Evolutionary conservation across 495 filamentous ascomycete species (phyloP), one percentile per base, ranked within the genome.

Genomic region (Lasiosphaeris hirsuta): DNA sequence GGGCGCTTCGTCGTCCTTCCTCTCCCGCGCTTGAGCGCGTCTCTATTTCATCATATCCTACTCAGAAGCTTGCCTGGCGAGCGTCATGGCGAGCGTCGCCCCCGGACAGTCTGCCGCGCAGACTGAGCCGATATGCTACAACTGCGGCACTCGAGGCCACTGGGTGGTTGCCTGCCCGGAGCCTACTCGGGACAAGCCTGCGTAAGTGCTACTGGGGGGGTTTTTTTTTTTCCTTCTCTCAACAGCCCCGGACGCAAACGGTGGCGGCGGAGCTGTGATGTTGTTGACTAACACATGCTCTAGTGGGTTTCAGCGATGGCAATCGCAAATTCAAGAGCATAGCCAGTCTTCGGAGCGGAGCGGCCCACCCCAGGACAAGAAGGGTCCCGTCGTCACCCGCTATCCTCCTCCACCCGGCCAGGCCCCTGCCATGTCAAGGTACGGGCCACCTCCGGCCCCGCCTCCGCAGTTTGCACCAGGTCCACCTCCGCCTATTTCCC

Each of bases 121-220:
- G 38, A 66, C 70, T 19, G 73, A 77, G 36, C 69, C 70, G 0
- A 49, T 68, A 15, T 83, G 80, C 56, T 82, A 81, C 59, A 82
- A 81, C 59, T 83, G 80, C 57, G 76, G 78, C 15, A 57, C 57
- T 14, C 67, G 66, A 23, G 76, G 74, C 30, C 81, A 83, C 55
- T 76, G 77, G 69, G 62, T 78, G 10, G 58, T 74, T 14, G 77
- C 75, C 51, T 83, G 80, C 60, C 79, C 79, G 7, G 74, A 81
- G 63, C 69, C 74, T 33, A 72, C 69, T 17, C 57, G 82, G 54
- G 63, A 70, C 54, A 71, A 76, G 35, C 82, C 84, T 63, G 82
- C 74, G 86, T 89, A 75, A 79, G 86, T 83, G 23, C 23, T 30
- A 30, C 43, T 14, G 7, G 47, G n/a, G n/a, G n/a, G n/a, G n/a